Conservation (phyloP, 2,329 filamentous ascomycete species). For the Colletotrichum tofieldiae region DNA sequence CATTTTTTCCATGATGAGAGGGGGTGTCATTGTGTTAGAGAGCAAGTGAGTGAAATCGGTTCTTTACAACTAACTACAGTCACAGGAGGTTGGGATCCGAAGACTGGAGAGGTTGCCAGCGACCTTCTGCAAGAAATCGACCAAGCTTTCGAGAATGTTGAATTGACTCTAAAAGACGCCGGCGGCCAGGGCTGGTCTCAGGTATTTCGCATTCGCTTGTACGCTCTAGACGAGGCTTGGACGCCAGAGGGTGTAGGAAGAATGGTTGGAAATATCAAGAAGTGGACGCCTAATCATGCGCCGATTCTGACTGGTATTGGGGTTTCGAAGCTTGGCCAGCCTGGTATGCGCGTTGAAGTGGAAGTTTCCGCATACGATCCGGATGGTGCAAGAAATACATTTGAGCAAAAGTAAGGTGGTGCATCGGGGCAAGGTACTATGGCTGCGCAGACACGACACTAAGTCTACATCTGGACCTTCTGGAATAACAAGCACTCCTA, state of each 20-base stretch:
- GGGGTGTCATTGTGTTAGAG: background rate
- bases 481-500: background rate
- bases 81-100: conserved; percentile 35
- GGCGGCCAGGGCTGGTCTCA: conserved; percentile 65
- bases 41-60: background rate
- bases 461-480: too few species aligned
- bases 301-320: conserved; percentile 62
- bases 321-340: conserved; percentile 55
- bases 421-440: too few species aligned
- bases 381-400: background rate
- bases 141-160: conserved; percentile 65
- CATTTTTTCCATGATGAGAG: background rate
- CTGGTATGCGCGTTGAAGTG: conserved; percentile 63
- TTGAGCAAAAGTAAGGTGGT: background rate
- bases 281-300: conserved; percentile 59
- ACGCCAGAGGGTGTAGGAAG: conserved; percentile 49
- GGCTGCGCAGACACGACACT: background rate
- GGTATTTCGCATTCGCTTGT: conserved; percentile 59
- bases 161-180: conserved; percentile 58
- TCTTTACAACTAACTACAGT: background rate
- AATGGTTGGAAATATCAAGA: conserved; percentile 54
- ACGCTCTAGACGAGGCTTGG: conserved; percentile 50
- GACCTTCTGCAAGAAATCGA: conserved; percentile 56
- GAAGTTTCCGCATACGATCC: conserved; percentile 56
- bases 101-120: conserved; percentile 44